Evolutionary conservation across 2,329 filamentous ascomycete species (phyloP).

Genomic region (Bimuria novae-zelandiae): DNA sequence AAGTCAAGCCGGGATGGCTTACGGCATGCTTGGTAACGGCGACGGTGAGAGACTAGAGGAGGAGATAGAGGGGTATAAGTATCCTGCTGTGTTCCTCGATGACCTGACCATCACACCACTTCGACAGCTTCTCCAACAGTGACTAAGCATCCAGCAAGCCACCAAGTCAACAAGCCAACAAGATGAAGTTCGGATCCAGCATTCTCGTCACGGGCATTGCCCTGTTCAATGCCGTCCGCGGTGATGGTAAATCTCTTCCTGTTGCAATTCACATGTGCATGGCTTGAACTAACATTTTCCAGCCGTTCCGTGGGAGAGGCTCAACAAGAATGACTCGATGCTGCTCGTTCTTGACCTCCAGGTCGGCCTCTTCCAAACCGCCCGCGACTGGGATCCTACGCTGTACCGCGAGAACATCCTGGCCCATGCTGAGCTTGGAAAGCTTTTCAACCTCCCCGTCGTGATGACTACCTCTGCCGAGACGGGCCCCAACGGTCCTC

Average conservation of each 20-base stretch:
- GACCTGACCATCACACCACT: slow-evolving; percentile 19
- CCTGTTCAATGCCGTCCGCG: slow-evolving; percentile 35
- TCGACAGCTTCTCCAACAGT: slow-evolving; percentile 10
- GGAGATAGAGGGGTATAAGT: slow-evolving; percentile 29
- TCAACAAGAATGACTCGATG: slow-evolving; percentile 50
- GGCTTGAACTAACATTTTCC: slow-evolving; percentile 19
- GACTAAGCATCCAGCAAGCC: background rate
- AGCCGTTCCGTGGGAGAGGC: slow-evolving; percentile 48
- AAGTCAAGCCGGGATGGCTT: slow-evolving; percentile 10
- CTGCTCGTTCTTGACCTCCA: slow-evolving; percentile 65
- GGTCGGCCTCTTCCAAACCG: slow-evolving; percentile 62
- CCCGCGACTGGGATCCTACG: slow-evolving; percentile 68
- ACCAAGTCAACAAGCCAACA: too few relatives aligned
- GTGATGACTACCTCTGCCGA: slow-evolving; percentile 73
- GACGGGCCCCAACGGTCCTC: slow-evolving; percentile 70
- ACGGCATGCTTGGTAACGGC: slow-evolving; percentile 13
- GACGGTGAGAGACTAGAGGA: background rate
- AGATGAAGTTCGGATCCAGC: slow-evolving; percentile 40
- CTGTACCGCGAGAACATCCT: slow-evolving; percentile 70
- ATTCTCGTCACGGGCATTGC: slow-evolving; percentile 33
- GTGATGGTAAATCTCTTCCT: slow-evolving; percentile 30
- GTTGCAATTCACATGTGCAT: background rate
- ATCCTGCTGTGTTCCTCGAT: slow-evolving; percentile 13
- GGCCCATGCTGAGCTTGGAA: slow-evolving; percentile 68
- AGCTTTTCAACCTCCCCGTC: slow-evolving; percentile 69